phyloP scores from a whole-genome alignment of 2,329 filamentous ascomycete species.

The Ophiostoma australiae region DNA sequence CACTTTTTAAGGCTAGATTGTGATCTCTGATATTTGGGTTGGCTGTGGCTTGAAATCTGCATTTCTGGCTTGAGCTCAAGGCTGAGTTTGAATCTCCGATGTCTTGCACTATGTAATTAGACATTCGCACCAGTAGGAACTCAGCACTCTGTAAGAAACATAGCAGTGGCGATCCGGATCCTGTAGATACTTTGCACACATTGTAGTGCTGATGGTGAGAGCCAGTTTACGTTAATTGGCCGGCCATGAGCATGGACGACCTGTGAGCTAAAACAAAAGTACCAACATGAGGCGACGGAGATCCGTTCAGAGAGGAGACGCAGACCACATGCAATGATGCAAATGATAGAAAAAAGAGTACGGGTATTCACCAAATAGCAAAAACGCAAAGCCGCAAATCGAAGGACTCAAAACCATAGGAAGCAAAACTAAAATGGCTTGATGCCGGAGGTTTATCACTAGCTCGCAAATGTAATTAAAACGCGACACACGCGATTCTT shows the following conservation, averaged over 20 bases:
- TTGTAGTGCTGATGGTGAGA: background rate
- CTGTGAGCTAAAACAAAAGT: background rate
- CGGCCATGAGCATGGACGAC: background rate
- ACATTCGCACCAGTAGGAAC: background rate
- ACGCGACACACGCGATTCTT: background rate
- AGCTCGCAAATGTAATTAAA: background rate
- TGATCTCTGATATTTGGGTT: background rate
- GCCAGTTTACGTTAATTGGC: background rate
- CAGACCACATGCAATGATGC: background rate
- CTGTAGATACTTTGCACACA: no score
- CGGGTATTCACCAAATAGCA: no score
- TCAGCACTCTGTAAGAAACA: background rate
- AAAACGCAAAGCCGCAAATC: background rate
- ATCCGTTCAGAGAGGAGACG: background rate
- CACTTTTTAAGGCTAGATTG: slow-evolving; percentile 10
- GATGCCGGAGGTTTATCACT: no score
- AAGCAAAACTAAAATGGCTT: background rate
- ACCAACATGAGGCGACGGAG: background rate
- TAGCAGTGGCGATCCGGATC: no score
- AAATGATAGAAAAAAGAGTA: no score
- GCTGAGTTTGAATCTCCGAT: background rate
- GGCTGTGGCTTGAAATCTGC: background rate
- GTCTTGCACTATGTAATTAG: background rate
- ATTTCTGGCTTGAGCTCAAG: background rate
- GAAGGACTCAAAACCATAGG: background rate